Base-by-base conservation (phyloP, 2,329 filamentous ascomycete species). In the Leptodontidium sp. region DNA sequence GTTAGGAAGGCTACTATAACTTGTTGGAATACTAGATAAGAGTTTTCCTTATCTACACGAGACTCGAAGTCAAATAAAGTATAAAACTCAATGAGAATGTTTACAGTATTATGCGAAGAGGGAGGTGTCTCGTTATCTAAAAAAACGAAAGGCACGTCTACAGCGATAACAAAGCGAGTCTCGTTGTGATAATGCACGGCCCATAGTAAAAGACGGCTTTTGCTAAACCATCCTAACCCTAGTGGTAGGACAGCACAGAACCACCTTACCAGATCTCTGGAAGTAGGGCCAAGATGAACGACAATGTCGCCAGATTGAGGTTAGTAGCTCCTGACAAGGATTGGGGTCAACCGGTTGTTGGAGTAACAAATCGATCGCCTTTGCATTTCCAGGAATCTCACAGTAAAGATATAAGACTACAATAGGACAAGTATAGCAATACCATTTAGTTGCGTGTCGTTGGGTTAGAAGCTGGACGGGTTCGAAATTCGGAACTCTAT, bases 341-440 rank as follows among this genome's bases (percentile, higher is more conserved):
- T 32, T 11, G 58, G 49, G 53, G 40, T 49, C 32, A 64, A 45
- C 35, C 43, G 40, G 9, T n/a, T 67, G 38, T 14, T 29, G 40
- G 58, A 67, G 38, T 67, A 67, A 5, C 40, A 52, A 12, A 67
- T 67, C 14, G 26, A 53, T 58, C 58, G 53, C 35, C 63, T 63
- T 58, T 67, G 49, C 35, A 67, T 49, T 67, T 67, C 65, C 32
- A 67, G 65, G 17, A 64, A 58, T 64, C 59, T 38, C 26, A 63
- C 65, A 57, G 35, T 57, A 35, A 67, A 63, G 15, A 67, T 67
- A 38, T 67, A 67, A 15, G 58, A 67, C 50, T 49, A 67, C 24
- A 63, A 57, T 63, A 24, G 43, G 47, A 55, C 55, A 58, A 67
- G 58, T 63, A 67, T 67, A 35, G 59, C 65, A 67, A 67, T 49